Evolutionary conservation across 2,329 filamentous ascomycete species (phyloP), one percentile per base, ranked within the genome.

Genomic region (Chalaropsis ovoidea): DNA sequence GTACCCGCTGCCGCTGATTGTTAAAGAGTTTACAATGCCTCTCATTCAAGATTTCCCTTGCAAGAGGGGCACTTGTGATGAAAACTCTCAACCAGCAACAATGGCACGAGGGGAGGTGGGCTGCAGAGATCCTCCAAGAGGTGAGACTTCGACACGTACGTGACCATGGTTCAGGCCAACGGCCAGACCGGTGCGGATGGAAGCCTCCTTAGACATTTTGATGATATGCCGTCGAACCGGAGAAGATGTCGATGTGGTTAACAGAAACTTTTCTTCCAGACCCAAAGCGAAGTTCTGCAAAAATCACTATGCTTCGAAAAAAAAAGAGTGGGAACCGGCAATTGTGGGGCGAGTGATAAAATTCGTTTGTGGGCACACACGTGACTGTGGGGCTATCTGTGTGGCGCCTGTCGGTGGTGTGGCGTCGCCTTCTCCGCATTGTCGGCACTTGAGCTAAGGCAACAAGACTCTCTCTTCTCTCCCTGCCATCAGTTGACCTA

Each of bases 111-210:
- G 35, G 67, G 65, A 66, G 65, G 62, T 49, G 58, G 67, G 62
- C 65, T 22, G 82, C 82, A 84, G 83, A 82, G 82, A 86, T 86
- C 83, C 84, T 86, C 84, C 84, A 86, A 81, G 84, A 86, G 84
- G 83, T 86, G 84, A 86, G 84, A 86, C 80, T 76, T 75, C 74
- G 75, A 75, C 74, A 78, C 81, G 78, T 86, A 86, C 83, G 80
- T 84, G 79, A 76, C 83, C 82, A 72, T 80, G 81, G 82, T 86
- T 86, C 73, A 80, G 75, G 76, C 84, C 84, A 74, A 82, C 77
- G 77, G 80, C 77, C 72, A 86, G 77, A 77, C 83, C 83, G 77
- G 77, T 78, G 73, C 79, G 80, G 74, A 79, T 78, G 72, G 80
- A 77, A 69, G 79, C 76, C 78, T 84, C 82, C 77, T 82, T 82